These are phyloP conservation scores for Biscogniauxia marginata DNA, from an alignment of 2,329 filamentous ascomycete species.

Conservation along the genomic window DNA sequence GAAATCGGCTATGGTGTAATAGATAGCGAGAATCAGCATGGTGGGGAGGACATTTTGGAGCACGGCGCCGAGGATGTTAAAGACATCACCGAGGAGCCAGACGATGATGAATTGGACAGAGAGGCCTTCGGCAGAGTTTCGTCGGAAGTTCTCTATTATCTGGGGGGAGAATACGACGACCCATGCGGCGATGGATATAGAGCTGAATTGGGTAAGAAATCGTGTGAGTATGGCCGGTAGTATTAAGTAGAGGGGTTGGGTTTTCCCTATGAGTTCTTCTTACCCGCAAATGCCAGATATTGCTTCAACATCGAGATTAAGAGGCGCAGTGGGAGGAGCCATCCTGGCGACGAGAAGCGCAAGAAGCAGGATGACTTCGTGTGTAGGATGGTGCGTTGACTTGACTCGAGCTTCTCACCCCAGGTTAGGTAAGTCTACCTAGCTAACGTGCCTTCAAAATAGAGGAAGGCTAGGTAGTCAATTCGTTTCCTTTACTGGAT, in stretches of 20 bases:
- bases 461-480: too few species aligned
- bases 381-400: not conserved
- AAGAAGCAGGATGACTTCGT: not conserved
- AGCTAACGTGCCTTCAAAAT: too few species aligned
- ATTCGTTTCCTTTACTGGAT: too few species aligned
- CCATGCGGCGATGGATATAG: slow-evolving; percentile 96
- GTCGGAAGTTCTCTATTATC: slow-evolving; percentile 90
- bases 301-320: slow-evolving; percentile 81
- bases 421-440: too few species aligned
- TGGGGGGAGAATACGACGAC: slow-evolving; percentile 97
- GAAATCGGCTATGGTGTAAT: slow-evolving; percentile 89
- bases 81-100: slow-evolving; percentile 92
- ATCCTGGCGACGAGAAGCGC: slow-evolving; percentile 32
- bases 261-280: slow-evolving; percentile 26
- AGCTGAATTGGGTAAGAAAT: slow-evolving; percentile 49
- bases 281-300: slow-evolving; percentile 90
- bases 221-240: slow-evolving; percentile 6
- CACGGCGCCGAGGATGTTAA: slow-evolving; percentile 92
- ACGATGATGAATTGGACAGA: slow-evolving; percentile 89
- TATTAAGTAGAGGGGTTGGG: not conserved
- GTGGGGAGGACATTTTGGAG: slow-evolving; percentile 90
- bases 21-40: slow-evolving; percentile 91
- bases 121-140: slow-evolving; percentile 80
- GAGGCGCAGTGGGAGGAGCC: slow-evolving; percentile 53
- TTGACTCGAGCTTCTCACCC: not conserved